phyloP scores from a whole-genome alignment of 1,284 basidiomycete genomes.

The Ganoderma multipileum region DNA sequence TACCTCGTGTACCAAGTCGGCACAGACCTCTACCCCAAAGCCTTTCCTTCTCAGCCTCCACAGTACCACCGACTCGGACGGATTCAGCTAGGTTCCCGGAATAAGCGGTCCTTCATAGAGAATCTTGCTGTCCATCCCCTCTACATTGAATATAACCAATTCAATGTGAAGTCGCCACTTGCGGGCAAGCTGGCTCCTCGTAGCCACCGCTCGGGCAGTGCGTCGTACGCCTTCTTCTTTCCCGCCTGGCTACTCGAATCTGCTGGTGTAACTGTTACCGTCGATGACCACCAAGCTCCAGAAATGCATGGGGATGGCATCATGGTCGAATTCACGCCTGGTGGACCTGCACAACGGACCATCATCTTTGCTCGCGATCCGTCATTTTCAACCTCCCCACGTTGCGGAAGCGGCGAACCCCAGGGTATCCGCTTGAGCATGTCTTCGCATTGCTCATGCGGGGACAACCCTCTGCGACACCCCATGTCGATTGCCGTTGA shows the following conservation, averaged over 20 bases:
- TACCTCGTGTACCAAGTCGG: slow-evolving; percentile 8
- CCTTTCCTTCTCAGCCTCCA: neutral
- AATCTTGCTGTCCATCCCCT: neutral
- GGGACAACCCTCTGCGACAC: slow-evolving; percentile 3
- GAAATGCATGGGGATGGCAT: slow-evolving; percentile 5
- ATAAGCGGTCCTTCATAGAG: neutral
- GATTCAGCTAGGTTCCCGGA: neutral
- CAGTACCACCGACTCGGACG: slow-evolving; percentile 9
- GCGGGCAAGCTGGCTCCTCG: neutral
- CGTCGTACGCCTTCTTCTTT: slow-evolving; percentile 15
- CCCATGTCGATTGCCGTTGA: slow-evolving; percentile 6
- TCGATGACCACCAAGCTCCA: neutral
- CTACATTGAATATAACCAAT: neutral
- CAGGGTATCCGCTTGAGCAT: slow-evolving; percentile 11
- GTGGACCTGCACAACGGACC: neutral
- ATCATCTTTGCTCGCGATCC: slow-evolving; percentile 11
- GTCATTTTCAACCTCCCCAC: neutral
- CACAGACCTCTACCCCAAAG: neutral
- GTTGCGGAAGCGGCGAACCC: neutral
- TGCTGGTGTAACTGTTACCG: neutral
- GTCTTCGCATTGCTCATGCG: slow-evolving; percentile 1
- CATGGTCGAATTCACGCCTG: slow-evolving; percentile 8
- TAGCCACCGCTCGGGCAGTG: neutral
- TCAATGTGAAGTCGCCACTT: neutral
- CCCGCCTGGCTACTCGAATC: slow-evolving; percentile 9